These are phyloP conservation scores for Mycosphaerella sp. DNA, from an alignment of 2,329 filamentous ascomycete genomes.

Conservation along the genomic window DNA sequence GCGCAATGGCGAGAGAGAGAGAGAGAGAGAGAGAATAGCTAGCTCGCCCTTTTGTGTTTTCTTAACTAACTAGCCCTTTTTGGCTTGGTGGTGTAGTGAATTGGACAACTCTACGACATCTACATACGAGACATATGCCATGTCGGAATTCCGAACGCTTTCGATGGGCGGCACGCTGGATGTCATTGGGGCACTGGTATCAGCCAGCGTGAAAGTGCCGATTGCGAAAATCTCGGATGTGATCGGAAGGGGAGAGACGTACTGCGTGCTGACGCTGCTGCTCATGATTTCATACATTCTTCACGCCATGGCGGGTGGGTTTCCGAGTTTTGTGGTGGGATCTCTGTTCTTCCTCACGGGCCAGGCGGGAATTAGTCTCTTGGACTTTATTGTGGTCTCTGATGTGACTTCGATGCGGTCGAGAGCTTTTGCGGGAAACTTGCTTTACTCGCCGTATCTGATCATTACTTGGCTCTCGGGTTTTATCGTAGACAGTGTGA, in stretches of 20 bases:
- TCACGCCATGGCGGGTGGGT: slow-evolving; percentile 34
- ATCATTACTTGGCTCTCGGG: slow-evolving; percentile 40
- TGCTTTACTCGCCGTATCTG: slow-evolving; percentile 39
- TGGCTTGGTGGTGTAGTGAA: slow-evolving; percentile 25
- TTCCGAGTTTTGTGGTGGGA: slow-evolving; percentile 37
- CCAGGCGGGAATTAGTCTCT: slow-evolving; percentile 37
- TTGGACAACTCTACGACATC: slow-evolving; percentile 36
- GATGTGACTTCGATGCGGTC: slow-evolving; percentile 40
- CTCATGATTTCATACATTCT: slow-evolving; percentile 39
- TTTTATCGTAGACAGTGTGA: slow-evolving; percentile 39
- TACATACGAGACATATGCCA: slow-evolving; percentile 40
- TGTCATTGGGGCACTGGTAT: slow-evolving; percentile 37
- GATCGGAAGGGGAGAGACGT: slow-evolving; percentile 38
- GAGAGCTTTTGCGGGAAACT: slow-evolving; percentile 37
- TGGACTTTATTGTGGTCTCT: slow-evolving; percentile 40
- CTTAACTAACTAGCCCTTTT: neutral
- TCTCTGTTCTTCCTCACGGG: slow-evolving; percentile 37
- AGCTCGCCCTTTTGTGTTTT: no score
- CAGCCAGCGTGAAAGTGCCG: slow-evolving; percentile 38
- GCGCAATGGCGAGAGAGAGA: no score
- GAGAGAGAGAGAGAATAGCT: no score
- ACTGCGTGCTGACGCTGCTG: slow-evolving; percentile 32
- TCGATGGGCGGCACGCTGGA: slow-evolving; percentile 35
- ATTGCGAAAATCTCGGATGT: slow-evolving; percentile 42
- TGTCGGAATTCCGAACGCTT: slow-evolving; percentile 37